Base-by-base conservation (phyloP, 495 filamentous ascomycete species). In the Penicillium psychrofluorescens region DNA sequence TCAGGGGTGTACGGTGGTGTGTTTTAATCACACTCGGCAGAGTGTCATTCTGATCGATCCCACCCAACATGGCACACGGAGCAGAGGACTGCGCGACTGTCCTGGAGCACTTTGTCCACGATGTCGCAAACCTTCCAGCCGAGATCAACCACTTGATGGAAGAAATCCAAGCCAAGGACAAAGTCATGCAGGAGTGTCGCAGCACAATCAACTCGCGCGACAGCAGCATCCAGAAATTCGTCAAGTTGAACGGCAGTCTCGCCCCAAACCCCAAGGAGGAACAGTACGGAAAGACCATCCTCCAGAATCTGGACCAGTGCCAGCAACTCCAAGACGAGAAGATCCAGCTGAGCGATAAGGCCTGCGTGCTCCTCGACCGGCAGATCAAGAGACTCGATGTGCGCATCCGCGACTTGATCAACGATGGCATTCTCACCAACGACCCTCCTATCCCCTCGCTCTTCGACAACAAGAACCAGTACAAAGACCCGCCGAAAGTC, bases 121-220 rank as follows among this genome's bases (percentile, higher is more conserved):
- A 88, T 74, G 79, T 85, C 28, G 86, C 90, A 29, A 97, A 96
- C 55, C 74, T 96, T 7, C 90, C 92, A 12, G 85, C 85, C 10
- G 92, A 98, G 64, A 85, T 97, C 43, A 81, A 82, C 30, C 91
- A 95, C 70, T 71, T 95, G 51, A 85, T 95, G 63, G 92, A 96
- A 56, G 92, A 98, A 66, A 88, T 97, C 29, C 78, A 84, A 55
- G 86, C 88, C 46, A 96, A 96, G 66, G 91, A 98, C 58, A 78
- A 79, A 42, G 64, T 77, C 33, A 84, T 90, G 55, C 75, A 84
- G 52, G 86, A 90, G 31, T 86, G 82, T 55, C 71, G 85, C 34
- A 72, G 72, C 35, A 75, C 76, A 14, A 89, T 94, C 69, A 83
- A 83, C 48, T 80, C 83, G 14, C 80, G 83, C 42, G 92, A 98